Conservation (phyloP, 2,329 filamentous ascomycete species). For the Penicillium sp. region DNA sequence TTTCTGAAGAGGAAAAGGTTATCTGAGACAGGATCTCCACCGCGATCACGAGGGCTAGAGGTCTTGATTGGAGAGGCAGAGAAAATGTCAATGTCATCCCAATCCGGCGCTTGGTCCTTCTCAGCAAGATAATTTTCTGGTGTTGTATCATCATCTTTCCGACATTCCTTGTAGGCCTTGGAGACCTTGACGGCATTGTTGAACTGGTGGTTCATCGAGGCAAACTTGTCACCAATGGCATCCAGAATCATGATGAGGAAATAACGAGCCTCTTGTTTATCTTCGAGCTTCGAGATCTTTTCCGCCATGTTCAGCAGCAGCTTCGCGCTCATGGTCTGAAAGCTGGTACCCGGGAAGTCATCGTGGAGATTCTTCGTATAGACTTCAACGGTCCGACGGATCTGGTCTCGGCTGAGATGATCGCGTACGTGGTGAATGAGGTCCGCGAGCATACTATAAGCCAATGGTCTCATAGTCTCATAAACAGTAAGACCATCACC, state of each 20-base stretch:
- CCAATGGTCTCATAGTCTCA: conserved; percentile 90
- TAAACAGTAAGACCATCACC: conserved; percentile 96
- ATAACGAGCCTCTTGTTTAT: conserved; percentile 92
- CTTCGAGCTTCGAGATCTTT: conserved; percentile 88
- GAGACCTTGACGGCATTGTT: conserved; percentile 93
- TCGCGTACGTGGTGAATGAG: conserved; percentile 96
- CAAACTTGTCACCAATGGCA: conserved; percentile 97
- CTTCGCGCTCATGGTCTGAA: conserved; percentile 99
- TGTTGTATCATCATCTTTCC: conserved; percentile 64
- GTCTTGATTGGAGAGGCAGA: conserved; percentile 95
- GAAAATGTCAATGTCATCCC: conserved; percentile 99
- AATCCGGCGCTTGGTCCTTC: conserved; percentile 77
- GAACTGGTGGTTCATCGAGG: conserved; percentile 95
- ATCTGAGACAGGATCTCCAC: conserved; percentile 86
- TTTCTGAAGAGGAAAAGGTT: conserved; percentile 99
- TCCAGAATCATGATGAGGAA: conserved; percentile 97
- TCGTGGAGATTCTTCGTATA: conserved; percentile 97
- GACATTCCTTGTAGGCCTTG: conserved; percentile 77
- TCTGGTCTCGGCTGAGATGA: conserved; percentile 83
- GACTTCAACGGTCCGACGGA: conserved; percentile 91
- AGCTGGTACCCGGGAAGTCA: conserved; percentile 94
- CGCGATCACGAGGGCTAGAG: conserved; percentile 84
- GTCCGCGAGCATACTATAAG: conserved; percentile 98
- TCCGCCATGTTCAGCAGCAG: conserved; percentile 97
- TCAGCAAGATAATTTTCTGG: conserved; percentile 83